Base-by-base conservation (phyloP, 1,284 basidiomycete species). In the Prillingera fragicola region DNA sequence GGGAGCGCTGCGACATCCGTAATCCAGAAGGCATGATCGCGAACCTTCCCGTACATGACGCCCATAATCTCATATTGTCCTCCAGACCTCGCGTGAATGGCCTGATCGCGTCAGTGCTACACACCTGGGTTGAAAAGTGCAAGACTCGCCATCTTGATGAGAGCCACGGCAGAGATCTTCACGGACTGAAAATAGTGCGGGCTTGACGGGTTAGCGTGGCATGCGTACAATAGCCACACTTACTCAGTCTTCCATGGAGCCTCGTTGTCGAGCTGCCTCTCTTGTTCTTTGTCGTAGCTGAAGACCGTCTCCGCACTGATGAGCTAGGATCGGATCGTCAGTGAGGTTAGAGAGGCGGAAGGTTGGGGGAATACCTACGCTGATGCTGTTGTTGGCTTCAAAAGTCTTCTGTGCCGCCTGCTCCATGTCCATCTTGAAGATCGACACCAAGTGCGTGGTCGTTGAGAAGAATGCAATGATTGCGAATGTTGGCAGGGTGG, bases 41-140 rank as follows among this genome's bases (percentile, higher is more conserved):
- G 78, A 19, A 96, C 84, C 72, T 95, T 95, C 38, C 94, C 94
- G 71, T 96, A 90, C 92, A 98, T 96, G 33, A 97, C 77, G 8
- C 95, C 95, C 95, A 98, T 98, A 63, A 98, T 95, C 74, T 98
- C 94, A 74, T 96, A 89, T 43, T 86, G 85, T 3, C 95, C 94
- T 38, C 94, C 95, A 6, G 92, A 96, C 35, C 94, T 82, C 28
- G 95, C 94, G 70, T 98, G 94, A 62, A 95, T 97, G 45, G 94
- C 90, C 89, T 94, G 54, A 24, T 5, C 28, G 43, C 21, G 43
- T 41, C 21, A 26, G 9, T n/a, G n/a, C n/a, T n/a, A n/a, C n/a
- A n/a, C n/a, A n/a, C n/a, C n/a, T n/a, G n/a, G n/a, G 9, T 18
- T 5, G 26, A 22, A 2, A 17, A 13, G 34, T 41, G 14, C 18